Conservation (phyloP, 2,329 filamentous ascomycete species). For the Hortaea werneckii region DNA sequence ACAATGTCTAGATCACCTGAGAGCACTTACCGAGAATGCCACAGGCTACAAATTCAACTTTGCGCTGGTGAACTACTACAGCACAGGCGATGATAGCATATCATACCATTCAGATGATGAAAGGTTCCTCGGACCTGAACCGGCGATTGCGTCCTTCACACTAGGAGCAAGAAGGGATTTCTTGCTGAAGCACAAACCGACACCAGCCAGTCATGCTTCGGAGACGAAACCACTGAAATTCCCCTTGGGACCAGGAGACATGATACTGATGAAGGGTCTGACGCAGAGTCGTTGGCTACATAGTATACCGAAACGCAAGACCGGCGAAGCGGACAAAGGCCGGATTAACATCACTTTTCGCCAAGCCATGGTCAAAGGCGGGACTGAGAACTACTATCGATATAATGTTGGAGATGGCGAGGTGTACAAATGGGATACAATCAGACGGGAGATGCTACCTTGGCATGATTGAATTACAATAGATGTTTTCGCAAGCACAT, state of each 20-base stretch:
- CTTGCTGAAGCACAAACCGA: conserved; percentile 66
- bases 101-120: conserved; percentile 75
- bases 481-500: background rate
- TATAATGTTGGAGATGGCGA: conserved; percentile 68
- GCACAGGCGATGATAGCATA: conserved; percentile 65
- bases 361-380: conserved; percentile 57
- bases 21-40: conserved; percentile 52
- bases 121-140: conserved; percentile 58
- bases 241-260: conserved; percentile 56
- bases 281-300: conserved; percentile 74
- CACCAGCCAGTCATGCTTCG: conserved; percentile 25
- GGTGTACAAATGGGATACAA: conserved; percentile 58
- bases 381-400: conserved; percentile 74
- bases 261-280: conserved; percentile 65
- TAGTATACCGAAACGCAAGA: conserved; percentile 64
- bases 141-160: conserved; percentile 65
- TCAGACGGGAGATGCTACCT: conserved; percentile 40
- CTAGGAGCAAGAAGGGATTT: conserved; percentile 66
- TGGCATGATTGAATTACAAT: conserved; percentile 15
- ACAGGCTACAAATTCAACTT: conserved; percentile 66
- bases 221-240: conserved; percentile 40
- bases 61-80: conserved; percentile 74
- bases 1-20: conserved; percentile 55
- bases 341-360: conserved; percentile 70
- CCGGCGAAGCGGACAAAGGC: conserved; percentile 50